phyloP scores from a whole-genome alignment of 169 alveolate species.

The Perkinsus olseni region DNA sequence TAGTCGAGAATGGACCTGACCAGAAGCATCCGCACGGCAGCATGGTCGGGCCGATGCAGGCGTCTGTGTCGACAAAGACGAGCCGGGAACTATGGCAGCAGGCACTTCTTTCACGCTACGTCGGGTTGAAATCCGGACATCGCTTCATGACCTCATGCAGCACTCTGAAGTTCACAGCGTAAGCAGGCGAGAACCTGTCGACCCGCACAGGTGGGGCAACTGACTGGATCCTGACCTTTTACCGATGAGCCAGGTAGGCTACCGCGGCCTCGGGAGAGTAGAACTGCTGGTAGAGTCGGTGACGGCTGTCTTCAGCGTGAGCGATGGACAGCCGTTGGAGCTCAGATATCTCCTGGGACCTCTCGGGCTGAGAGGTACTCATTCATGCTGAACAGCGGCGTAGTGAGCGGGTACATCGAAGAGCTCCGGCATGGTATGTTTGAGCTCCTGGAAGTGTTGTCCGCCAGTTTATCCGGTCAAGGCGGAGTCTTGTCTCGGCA shows the following conservation, averaged over 20 bases:
- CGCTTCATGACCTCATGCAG: constrained; percentile 5
- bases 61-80: no score
- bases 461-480: not conserved
- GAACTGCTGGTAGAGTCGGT: constrained; percentile 22
- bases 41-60: no score
- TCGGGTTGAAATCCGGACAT: not conserved
- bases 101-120: not conserved
- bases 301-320: constrained; percentile 13
- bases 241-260: constrained; percentile 15
- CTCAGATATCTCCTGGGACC: constrained; percentile 4
- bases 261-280: constrained; percentile 36
- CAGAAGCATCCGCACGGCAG: not conserved
- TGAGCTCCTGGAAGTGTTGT: not conserved
- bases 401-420: not conserved
- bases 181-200: not conserved
- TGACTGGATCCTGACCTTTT: no score
- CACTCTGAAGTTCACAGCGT: not conserved
- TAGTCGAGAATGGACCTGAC: not conserved
- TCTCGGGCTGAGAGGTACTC: not conserved
- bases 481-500: not conserved
- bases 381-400: not conserved
- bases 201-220: not conserved
- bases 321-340: not conserved
- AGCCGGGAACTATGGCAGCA: not conserved
- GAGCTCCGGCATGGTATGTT: not conserved